A percentile compares a stretch with the other conserved stretches of the same genome.
Evolutionary conservation across 148 eudicot genomes (phyloP).

Genomic region (Camellia granthamiana): DNA sequence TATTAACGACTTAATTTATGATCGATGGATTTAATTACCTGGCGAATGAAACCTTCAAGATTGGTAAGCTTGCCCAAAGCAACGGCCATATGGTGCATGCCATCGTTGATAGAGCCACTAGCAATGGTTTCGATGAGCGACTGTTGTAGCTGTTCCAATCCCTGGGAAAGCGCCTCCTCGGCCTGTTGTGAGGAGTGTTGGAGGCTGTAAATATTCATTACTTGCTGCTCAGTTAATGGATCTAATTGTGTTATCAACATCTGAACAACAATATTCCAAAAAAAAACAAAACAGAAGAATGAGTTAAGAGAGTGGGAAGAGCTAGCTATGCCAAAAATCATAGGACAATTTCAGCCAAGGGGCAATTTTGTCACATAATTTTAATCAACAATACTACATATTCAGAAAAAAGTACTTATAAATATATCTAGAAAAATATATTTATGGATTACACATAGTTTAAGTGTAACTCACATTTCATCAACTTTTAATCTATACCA

Average conservation of each 20-base stretch:
- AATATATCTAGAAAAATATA: not conserved
- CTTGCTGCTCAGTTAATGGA: constrained; percentile 80
- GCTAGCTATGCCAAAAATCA: too few relatives aligned
- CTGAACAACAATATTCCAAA: constrained; percentile 25
- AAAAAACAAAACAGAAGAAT: not conserved
- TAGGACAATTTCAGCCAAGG: too few relatives aligned
- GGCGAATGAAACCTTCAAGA: constrained; percentile 87
- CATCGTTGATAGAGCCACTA: constrained; percentile 47
- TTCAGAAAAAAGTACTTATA: not conserved
- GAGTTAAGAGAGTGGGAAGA: not conserved
- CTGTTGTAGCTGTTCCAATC: constrained; percentile 80
- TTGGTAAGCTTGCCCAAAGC: constrained; percentile 84
- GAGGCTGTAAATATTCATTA: constrained; percentile 75
- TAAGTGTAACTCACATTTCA: too few relatives aligned
- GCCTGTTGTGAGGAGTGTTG: constrained; percentile 89
- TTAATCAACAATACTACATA: not conserved
- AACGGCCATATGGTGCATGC: constrained; percentile 87
- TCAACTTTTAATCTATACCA: too few relatives aligned
- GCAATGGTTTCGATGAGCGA: constrained; percentile 78
- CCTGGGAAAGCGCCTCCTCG: constrained; percentile 83
- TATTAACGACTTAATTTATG: too few relatives aligned
- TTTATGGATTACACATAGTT: too few relatives aligned
- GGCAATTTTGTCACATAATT: not conserved
- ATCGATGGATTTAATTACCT: constrained; percentile 38
- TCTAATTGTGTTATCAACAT: constrained; percentile 70